Base-by-base conservation (phyloP, 345 rosid genomes). In the Nephelium lappaceum region DNA sequence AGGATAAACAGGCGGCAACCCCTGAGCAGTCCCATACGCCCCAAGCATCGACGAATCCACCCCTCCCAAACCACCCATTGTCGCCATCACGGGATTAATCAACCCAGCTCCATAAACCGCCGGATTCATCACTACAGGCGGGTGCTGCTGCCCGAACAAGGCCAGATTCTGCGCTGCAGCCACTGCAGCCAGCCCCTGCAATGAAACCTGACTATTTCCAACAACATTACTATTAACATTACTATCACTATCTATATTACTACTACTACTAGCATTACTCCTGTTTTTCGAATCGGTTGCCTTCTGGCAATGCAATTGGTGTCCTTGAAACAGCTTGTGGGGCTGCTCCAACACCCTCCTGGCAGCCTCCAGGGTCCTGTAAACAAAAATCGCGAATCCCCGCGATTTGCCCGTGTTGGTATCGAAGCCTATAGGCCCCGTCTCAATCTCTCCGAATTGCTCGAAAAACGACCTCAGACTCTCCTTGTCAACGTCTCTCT, bases 31-130 rank as follows among this genome's bases (percentile, higher is more conserved):
- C 65, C 80, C 77, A 77, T 82, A 85, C 43, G 84, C 38, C 8
- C 86, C 89, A 0, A 67, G 65, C 71, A 39, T 47, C 5, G 85
- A 69, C 4, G 82, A 24, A 81, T 76, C 81, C 62, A 74, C 84
- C 72, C 79, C 78, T 11, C 85, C 84, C 47, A 81, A 77, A 16
- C 82, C 84, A 67, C 83, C 75, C 49, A 82, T 43, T 19, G 38
- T 71, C 0, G 90, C 84, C 69, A 86, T 53, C 58, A 85, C 77
- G 8, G 92, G 88, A 86, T 77, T 83, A 69, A 87, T 78, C 78
- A 84, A 85, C 2, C 85, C 89, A 38, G 84, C 91, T 23, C 87
- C 84, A 74, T 88, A 91, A 70, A 84, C 65, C 2, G 89, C 65
- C 6, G 89, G 85, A 74, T 89, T 84, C 65, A 81, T n/a, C 71